Percentiles rank a stretch among this genome's conserved stretches.
phyloP scores from a whole-genome alignment of 257 asterid species.

The Ocimum tenuiflorum region DNA sequence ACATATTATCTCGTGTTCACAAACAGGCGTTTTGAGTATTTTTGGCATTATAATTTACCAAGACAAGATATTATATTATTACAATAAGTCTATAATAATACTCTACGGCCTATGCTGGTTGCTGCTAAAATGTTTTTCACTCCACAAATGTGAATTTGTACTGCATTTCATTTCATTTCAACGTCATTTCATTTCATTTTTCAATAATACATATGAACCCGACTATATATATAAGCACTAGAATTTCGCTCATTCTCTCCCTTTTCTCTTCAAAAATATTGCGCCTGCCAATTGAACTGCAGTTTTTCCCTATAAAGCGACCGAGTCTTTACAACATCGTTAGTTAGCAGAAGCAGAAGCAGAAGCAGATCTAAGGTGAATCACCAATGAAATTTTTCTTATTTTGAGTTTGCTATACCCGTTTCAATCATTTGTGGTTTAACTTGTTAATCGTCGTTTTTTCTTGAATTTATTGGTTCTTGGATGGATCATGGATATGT shows the following conservation, averaged over 20 bases:
- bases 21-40: no score
- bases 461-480: background rate
- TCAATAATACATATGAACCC: background rate
- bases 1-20: no score
- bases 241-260: slow-evolving; percentile 1
- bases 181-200: slow-evolving; percentile 19
- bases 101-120: no score
- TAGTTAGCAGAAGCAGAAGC: slow-evolving; percentile 11
- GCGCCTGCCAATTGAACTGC: slow-evolving; percentile 1
- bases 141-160: slow-evolving; percentile 5
- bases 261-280: slow-evolving; percentile 7
- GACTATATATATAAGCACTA: background rate
- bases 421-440: background rate
- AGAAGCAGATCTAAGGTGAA: no score
- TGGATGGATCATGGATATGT: background rate
- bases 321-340: background rate
- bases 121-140: no score
- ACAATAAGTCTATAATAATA: no score
- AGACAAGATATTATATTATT: no score
- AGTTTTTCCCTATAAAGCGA: background rate
- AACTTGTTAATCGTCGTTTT: slow-evolving; percentile 1
- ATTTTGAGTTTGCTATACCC: background rate
- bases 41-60: no score
- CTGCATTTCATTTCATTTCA: slow-evolving; percentile 23
- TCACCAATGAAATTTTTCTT: background rate